Percentiles rank a stretch among this genome's conserved stretches.
These are phyloP conservation scores for Cavenderia fasciculata DNA, from an alignment of 78 protist species.

Conservation along the genomic window DNA sequence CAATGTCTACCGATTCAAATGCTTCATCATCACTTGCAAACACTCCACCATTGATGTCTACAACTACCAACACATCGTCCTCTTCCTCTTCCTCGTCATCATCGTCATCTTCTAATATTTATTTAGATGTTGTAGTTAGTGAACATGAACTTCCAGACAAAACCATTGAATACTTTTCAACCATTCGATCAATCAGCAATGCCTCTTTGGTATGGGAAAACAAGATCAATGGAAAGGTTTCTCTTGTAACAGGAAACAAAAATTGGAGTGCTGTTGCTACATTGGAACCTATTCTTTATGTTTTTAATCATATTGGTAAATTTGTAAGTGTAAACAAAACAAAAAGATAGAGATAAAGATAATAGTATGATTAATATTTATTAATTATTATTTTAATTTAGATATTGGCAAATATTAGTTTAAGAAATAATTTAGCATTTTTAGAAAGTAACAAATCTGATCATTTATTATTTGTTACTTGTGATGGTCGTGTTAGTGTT, in stretches of 20 bases:
- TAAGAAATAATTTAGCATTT: conserved; percentile 50
- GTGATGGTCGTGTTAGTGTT: conserved; percentile 49
- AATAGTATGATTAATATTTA: not conserved
- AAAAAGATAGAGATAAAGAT: no score
- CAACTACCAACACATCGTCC: no score
- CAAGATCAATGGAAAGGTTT: conserved; percentile 43
- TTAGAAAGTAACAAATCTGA: conserved; percentile 24
- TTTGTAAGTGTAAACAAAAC: conserved; percentile 15
- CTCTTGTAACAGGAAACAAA: conserved; percentile 28
- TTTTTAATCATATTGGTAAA: conserved; percentile 32
- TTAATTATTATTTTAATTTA: not conserved
- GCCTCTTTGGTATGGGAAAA: conserved; percentile 26
- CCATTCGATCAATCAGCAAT: not conserved
- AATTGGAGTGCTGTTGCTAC: conserved; percentile 58
- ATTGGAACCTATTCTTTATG: conserved; percentile 6
- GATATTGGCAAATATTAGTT: conserved; percentile 51
- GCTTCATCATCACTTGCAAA: not conserved
- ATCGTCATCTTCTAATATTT: not conserved
- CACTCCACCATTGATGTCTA: not conserved
- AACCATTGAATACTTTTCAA: conserved; percentile 28
- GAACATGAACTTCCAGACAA: conserved; percentile 51
- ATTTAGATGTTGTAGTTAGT: conserved; percentile 21
- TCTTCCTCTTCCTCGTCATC: not conserved
- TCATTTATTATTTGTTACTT: conserved; percentile 45
- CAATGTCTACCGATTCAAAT: not conserved